Conservation (phyloP, 129 eudicot genomes). For the Flaveria ramosissima region DNA sequence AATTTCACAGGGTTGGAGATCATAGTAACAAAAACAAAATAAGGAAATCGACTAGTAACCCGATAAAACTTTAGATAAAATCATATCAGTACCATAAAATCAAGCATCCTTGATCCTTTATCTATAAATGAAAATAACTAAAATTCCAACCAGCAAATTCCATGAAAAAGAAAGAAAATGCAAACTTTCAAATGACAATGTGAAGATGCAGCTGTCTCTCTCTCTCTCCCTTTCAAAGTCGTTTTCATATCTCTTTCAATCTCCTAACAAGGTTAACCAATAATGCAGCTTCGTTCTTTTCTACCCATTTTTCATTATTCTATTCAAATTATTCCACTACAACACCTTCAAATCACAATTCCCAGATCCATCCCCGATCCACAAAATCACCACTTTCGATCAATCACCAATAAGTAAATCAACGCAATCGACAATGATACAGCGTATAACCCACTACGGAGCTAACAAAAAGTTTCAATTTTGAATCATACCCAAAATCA, state of each 20-base stretch:
- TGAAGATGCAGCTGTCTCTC: neutral
- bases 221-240: conserved; percentile 7
- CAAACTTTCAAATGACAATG: conserved; percentile 15
- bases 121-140: neutral
- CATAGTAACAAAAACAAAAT: neutral
- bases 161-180: neutral
- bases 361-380: conserved; percentile 34
- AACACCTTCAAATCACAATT: neutral
- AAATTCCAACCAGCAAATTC: neutral
- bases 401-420: neutral
- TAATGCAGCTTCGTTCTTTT: neutral
- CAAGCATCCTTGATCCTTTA: neutral
- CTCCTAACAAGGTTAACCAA: conserved; percentile 13
- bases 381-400: neutral
- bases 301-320: neutral
- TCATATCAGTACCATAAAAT: neutral
- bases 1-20: neutral
- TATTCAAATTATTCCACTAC: conserved; percentile 5
- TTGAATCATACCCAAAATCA: neutral
- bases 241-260: neutral
- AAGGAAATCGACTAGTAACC: neutral
- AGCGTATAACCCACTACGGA: neutral
- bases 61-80: neutral
- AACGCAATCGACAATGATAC: neutral
- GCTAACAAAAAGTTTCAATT: conserved; percentile 18